A percentile compares a stretch with the other conserved stretches of the same genome.
phyloP scores from a whole-genome alignment of 1,139 yeast genomes.

The Hyphopichia khmerensis region DNA sequence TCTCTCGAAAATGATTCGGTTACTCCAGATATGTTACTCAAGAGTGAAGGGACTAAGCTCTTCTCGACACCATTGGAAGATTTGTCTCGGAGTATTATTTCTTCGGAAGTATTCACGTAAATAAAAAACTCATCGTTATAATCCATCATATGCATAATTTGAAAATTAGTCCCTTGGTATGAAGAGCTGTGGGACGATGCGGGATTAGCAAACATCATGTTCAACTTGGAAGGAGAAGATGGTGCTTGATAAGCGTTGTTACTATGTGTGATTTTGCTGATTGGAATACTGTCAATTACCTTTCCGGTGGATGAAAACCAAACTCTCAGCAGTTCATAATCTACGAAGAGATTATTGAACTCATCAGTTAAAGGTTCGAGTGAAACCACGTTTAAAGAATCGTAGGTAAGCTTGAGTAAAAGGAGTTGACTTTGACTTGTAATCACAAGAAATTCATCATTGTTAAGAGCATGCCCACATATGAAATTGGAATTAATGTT shows the following conservation, averaged over 20 bases:
- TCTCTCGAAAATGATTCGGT: slow-evolving; percentile 28
- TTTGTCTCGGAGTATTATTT: slow-evolving; percentile 24
- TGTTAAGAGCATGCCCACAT: slow-evolving; percentile 30
- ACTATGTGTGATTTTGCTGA: slow-evolving; percentile 16
- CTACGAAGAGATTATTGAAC: slow-evolving; percentile 19
- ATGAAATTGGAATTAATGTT: slow-evolving; percentile 49
- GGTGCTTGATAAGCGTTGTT: slow-evolving; percentile 2
- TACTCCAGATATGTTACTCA: slow-evolving; percentile 36
- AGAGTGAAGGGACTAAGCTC: slow-evolving; percentile 31
- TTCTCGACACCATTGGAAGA: slow-evolving; percentile 5
- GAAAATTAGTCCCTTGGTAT: slow-evolving; percentile 4
- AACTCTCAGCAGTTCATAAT: slow-evolving; percentile 18
- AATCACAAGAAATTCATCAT: slow-evolving; percentile 40
- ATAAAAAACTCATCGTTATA: slow-evolving; percentile 20
- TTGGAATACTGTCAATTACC: slow-evolving; percentile 8
- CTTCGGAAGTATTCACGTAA: slow-evolving; percentile 31
- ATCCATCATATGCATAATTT: slow-evolving; percentile 12
- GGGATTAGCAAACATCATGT: neutral
- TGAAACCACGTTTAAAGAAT: slow-evolving; percentile 19
- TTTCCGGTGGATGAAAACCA: slow-evolving; percentile 19
- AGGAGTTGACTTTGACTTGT: slow-evolving; percentile 44
- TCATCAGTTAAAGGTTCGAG: slow-evolving; percentile 17
- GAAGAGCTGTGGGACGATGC: neutral
- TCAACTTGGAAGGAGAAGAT: slow-evolving; percentile 2
- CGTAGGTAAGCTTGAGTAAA: slow-evolving; percentile 25